A percentile compares a stretch with the other conserved stretches of the same genome.
Conservation (phyloP, 2,329 filamentous ascomycete species). For the Botrytis deweyae region DNA sequence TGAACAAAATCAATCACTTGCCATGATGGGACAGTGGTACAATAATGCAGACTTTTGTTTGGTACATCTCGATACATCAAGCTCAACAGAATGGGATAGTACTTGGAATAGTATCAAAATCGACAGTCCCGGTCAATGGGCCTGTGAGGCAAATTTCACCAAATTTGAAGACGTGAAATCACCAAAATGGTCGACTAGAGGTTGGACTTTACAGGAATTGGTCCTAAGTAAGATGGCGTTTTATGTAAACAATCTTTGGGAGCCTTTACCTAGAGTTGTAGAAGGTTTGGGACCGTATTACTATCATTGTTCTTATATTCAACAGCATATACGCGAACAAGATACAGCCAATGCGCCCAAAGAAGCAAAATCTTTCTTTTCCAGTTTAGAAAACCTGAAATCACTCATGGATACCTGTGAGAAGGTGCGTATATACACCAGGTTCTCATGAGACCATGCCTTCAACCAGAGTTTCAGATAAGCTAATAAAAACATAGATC, state of each 20-base stretch:
- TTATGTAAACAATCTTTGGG: constrained; percentile 40
- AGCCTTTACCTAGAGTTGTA: constrained; percentile 34
- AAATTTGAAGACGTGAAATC: constrained; percentile 29
- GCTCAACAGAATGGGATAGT: constrained; percentile 30
- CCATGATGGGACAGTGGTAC: constrained; percentile 41
- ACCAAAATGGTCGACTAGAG: constrained; percentile 38
- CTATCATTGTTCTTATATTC: constrained; percentile 38
- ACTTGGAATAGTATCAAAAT: constrained; percentile 33
- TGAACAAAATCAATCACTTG: constrained; percentile 38
- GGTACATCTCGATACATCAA: constrained; percentile 36
- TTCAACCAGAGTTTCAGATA: background rate
- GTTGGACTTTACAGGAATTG: constrained; percentile 41
- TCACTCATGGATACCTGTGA: constrained; percentile 22
- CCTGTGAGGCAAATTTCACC: constrained; percentile 26
- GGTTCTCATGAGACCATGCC: background rate
- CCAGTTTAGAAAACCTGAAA: background rate
- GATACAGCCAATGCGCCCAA: constrained; percentile 1
- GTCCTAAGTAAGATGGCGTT: constrained; percentile 41
- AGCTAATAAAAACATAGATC: constrained; percentile 21
- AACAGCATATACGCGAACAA: constrained; percentile 24
- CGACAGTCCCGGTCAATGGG: background rate
- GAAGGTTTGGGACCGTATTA: constrained; percentile 40
- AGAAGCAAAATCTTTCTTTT: constrained; percentile 12
- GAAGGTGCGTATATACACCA: constrained; percentile 1
- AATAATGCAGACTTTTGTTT: constrained; percentile 39